phyloP scores from a whole-genome alignment of 352 stramenopile genomes.

The Elongisporangium prolatum region DNA sequence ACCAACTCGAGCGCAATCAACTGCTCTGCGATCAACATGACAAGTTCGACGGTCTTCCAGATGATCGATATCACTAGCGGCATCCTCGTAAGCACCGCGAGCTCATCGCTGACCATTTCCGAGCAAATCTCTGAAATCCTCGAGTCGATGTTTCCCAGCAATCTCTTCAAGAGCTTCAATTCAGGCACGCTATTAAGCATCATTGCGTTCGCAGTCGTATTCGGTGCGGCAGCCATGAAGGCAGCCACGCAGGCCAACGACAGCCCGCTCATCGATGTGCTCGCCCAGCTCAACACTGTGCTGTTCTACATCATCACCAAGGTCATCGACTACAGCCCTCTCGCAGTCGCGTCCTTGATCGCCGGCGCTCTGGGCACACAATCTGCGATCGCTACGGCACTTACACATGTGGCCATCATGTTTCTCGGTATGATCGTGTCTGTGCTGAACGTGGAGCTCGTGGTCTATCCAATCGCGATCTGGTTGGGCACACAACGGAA shows the following conservation, averaged over 20 bases:
- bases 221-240: slow-evolving; percentile 50
- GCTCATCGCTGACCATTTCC: slow-evolving; percentile 24
- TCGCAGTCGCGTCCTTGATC: slow-evolving; percentile 63
- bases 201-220: slow-evolving; percentile 57
- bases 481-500: slow-evolving; percentile 41
- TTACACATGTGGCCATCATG: slow-evolving; percentile 53
- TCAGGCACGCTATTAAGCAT: slow-evolving; percentile 51
- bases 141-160: slow-evolving; percentile 40
- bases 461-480: slow-evolving; percentile 53
- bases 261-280: slow-evolving; percentile 45
- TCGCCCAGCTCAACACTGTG: slow-evolving; percentile 70
- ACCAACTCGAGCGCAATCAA: slow-evolving; percentile 18
- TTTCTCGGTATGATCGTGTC: slow-evolving; percentile 50
- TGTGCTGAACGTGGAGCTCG: slow-evolving; percentile 39
- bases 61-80: slow-evolving; percentile 36
- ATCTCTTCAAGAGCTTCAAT: slow-evolving; percentile 55
- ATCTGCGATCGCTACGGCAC: slow-evolving; percentile 27
- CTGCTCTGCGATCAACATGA: slow-evolving; percentile 9
- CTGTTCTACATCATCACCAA: slow-evolving; percentile 67
- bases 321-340: slow-evolving; percentile 60
- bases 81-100: slow-evolving; percentile 17
- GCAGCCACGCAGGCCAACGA: slow-evolving; percentile 34
- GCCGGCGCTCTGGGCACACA: slow-evolving; percentile 54
- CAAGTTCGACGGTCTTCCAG: slow-evolving; percentile 24
- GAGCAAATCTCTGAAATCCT: slow-evolving; percentile 54